These are phyloP conservation scores for Eimeria tenella DNA, from an alignment of 169 alveolate genomes.

Conservation along the genomic window DNA sequence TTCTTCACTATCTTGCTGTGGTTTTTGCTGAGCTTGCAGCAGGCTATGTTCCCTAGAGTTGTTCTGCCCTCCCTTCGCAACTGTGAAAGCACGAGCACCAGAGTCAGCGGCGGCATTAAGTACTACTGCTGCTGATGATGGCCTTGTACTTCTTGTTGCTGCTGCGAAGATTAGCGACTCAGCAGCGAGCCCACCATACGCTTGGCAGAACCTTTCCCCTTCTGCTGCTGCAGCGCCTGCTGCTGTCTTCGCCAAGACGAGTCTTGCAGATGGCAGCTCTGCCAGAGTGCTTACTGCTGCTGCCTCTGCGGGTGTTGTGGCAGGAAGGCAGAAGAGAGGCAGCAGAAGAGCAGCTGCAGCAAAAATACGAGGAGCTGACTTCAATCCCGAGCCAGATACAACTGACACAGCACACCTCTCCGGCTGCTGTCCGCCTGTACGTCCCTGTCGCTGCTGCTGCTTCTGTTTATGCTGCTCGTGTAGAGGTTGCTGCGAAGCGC, in stretches of 20 bases:
- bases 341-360: slow-evolving; percentile 12
- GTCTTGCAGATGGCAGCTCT: neutral
- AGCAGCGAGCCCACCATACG: neutral
- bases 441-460: neutral
- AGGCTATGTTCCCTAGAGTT: too few relatives aligned
- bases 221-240: neutral
- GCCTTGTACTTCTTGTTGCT: neutral
- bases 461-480: neutral
- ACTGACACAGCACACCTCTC: too few relatives aligned
- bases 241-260: neutral
- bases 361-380: neutral
- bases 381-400: neutral
- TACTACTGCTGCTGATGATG: too few relatives aligned
- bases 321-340: neutral
- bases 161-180: neutral
- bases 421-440: too few relatives aligned
- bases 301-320: neutral
- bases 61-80: too few relatives aligned
- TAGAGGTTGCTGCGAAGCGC: neutral
- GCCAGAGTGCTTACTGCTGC: neutral
- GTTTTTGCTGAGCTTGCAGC: neutral
- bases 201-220: neutral
- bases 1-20: neutral
- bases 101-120: too few relatives aligned
- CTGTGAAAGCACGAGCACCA: too few relatives aligned